Evolutionary conservation across 148 eudicot genomes (phyloP).

Genomic region (Heliamphora exappendiculata): DNA sequence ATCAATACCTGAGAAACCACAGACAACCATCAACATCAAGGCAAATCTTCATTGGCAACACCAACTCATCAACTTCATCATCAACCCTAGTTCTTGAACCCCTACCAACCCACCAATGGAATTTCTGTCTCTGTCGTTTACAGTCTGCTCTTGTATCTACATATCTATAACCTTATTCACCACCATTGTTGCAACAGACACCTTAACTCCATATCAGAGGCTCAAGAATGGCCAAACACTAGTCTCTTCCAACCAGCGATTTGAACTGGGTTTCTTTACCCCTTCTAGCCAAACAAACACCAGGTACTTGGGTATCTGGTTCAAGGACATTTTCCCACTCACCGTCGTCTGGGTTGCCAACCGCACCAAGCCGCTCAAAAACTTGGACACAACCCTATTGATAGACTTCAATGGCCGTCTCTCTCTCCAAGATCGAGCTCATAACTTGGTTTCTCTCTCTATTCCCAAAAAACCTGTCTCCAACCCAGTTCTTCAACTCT

Average conservation of each 20-base stretch:
- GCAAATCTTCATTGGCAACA: background rate
- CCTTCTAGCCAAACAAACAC: background rate
- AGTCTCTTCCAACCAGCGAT: constrained; percentile 3
- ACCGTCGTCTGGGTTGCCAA: constrained; percentile 19
- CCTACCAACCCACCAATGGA: constrained; percentile 7
- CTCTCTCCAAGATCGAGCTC: background rate
- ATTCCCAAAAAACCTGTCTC: background rate
- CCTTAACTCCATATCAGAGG: constrained; percentile 5
- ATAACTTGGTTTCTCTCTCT: background rate
- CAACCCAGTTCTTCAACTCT: background rate
- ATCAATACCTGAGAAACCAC: background rate
- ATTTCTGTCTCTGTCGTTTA: constrained; percentile 11
- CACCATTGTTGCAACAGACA: constrained; percentile 7
- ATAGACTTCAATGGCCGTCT: constrained; percentile 3
- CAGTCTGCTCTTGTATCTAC: constrained; percentile 10
- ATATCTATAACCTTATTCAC: background rate
- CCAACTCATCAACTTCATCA: too few relatives aligned
- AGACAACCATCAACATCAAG: constrained; percentile 6
- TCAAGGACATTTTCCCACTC: constrained; percentile 1
- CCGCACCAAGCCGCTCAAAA: constrained; percentile 2
- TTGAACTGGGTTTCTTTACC: constrained; percentile 15
- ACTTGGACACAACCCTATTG: background rate
- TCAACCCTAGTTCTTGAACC: too few relatives aligned
- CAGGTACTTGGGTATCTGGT: constrained; percentile 18
- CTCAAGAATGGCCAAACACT: constrained; percentile 18